A percentile compares a stretch with the other conserved stretches of the same genome.
Evolutionary conservation across 495 filamentous ascomycete genomes (phyloP).

Genomic region (Neurospora africana): DNA sequence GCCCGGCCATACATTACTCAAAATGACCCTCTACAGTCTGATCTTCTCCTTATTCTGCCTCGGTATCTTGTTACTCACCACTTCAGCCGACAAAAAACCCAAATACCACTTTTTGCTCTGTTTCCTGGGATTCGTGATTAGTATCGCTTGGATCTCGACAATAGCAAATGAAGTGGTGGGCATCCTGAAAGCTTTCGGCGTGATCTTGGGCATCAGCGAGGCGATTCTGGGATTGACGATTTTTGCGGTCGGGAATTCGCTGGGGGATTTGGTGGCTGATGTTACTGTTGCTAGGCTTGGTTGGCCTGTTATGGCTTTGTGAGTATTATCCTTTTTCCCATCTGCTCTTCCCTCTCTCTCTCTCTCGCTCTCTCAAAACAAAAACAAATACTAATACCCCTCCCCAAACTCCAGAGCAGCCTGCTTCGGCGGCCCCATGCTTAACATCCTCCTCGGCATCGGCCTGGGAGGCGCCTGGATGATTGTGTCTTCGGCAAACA

Average conservation of each 20-base stretch:
- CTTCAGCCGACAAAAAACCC: slow-evolving; percentile 46
- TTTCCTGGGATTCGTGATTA: slow-evolving; percentile 83
- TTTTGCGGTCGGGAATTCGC: slow-evolving; percentile 91
- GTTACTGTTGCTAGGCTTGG: slow-evolving; percentile 87
- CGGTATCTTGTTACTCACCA: slow-evolving; percentile 50
- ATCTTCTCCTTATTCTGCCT: slow-evolving; percentile 58
- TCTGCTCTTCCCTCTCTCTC: background rate
- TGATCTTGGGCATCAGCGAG: slow-evolving; percentile 87
- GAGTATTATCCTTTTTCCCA: slow-evolving; percentile 17
- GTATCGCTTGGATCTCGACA: slow-evolving; percentile 90
- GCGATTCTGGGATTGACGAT: slow-evolving; percentile 92
- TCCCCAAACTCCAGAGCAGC: slow-evolving; percentile 42
- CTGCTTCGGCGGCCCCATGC: slow-evolving; percentile 94
- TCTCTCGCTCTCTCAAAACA: too few species aligned
- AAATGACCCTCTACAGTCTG: slow-evolving; percentile 57
- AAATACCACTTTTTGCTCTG: slow-evolving; percentile 66
- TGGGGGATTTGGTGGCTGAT: slow-evolving; percentile 91
- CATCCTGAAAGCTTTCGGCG: slow-evolving; percentile 85
- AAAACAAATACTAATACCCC: too few species aligned
- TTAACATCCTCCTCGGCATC: slow-evolving; percentile 93
- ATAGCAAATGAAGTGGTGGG: slow-evolving; percentile 95
- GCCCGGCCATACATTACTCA: slow-evolving; percentile 36
- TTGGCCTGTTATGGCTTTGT: slow-evolving; percentile 93
- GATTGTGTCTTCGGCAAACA: slow-evolving; percentile 50
- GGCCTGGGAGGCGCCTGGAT: slow-evolving; percentile 83